These are phyloP conservation scores for Mentha longifolia DNA, from an alignment of 257 asterid species.

Conservation along the genomic window DNA sequence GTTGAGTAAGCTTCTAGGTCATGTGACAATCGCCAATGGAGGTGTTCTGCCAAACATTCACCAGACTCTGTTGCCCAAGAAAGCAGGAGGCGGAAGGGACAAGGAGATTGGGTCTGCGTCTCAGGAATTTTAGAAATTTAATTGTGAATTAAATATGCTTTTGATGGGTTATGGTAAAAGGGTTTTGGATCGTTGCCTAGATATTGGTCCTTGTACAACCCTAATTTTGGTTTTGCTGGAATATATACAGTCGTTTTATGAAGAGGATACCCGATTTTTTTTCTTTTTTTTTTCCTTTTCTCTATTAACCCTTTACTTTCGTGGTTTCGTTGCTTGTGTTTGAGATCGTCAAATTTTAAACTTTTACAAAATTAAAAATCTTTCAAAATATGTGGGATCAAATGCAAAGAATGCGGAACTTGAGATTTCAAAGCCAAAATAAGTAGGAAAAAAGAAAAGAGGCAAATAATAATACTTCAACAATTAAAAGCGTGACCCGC, in stretches of 20 bases:
- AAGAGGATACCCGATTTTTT: neutral
- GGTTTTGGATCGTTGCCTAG: constrained; percentile 4
- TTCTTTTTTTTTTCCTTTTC: too few relatives aligned
- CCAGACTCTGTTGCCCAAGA: constrained; percentile 54
- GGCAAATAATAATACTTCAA: too few relatives aligned
- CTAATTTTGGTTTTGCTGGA: constrained; percentile 26
- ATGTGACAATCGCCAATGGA: constrained; percentile 67
- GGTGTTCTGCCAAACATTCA: constrained; percentile 77
- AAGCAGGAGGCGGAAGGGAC: constrained; percentile 47
- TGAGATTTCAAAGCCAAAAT: too few relatives aligned
- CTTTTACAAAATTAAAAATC: too few relatives aligned
- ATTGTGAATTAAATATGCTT: constrained; percentile 5
- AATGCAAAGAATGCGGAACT: too few relatives aligned
- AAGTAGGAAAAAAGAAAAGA: too few relatives aligned
- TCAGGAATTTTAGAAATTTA: constrained; percentile 57
- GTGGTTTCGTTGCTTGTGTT: too few relatives aligned
- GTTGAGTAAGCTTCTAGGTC: constrained; percentile 59
- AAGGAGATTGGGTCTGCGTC: constrained; percentile 60
- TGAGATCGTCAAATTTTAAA: too few relatives aligned
- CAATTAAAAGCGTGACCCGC: neutral
- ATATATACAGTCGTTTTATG: constrained; percentile 16
- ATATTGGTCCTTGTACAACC: constrained; percentile 21
- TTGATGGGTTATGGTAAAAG: neutral
- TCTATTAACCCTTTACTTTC: too few relatives aligned
- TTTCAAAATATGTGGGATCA: too few relatives aligned